phyloP scores from a whole-genome alignment of 2,329 filamentous ascomycete genomes.

The Endothia cerciana region DNA sequence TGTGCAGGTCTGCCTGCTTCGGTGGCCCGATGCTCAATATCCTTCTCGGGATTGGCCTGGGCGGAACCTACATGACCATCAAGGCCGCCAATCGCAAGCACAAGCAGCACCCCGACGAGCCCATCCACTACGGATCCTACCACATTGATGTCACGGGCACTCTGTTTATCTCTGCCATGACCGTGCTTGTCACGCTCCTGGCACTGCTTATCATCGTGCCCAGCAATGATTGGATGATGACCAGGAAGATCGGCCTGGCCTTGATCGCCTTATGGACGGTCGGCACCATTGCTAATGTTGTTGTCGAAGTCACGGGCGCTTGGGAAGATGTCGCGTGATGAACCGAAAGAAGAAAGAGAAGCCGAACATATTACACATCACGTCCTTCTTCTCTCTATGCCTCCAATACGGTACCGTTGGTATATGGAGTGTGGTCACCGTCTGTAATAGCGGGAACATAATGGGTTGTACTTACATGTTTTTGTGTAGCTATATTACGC shows the following conservation, averaged over 20 bases:
- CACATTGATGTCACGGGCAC: constrained; percentile 83
- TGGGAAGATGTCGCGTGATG: constrained; percentile 45
- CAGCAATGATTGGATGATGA: constrained; percentile 84
- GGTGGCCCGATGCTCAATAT: constrained; percentile 99
- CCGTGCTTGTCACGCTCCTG: constrained; percentile 78
- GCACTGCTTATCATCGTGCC: constrained; percentile 81
- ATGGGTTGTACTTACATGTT: constrained; percentile 10
- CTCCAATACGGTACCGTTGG: background rate
- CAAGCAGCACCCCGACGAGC: constrained; percentile 66
- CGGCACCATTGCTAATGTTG: constrained; percentile 80
- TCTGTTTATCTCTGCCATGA: constrained; percentile 82
- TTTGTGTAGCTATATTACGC: background rate
- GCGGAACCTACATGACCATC: constrained; percentile 85
- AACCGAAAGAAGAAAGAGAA: background rate
- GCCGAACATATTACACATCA: background rate
- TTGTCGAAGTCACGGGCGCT: constrained; percentile 71
- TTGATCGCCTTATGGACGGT: constrained; percentile 80
- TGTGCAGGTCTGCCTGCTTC: constrained; percentile 78
- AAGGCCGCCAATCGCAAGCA: constrained; percentile 68
- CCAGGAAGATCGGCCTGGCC: constrained; percentile 77
- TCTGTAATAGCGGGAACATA: background rate
- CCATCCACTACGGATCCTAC: constrained; percentile 74
- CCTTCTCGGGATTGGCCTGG: constrained; percentile 88
- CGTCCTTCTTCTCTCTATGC: background rate
- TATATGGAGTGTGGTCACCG: background rate